Evolutionary conservation across 2,329 filamentous ascomycete species (phyloP).

Genomic region (Endothia cerciana): DNA sequence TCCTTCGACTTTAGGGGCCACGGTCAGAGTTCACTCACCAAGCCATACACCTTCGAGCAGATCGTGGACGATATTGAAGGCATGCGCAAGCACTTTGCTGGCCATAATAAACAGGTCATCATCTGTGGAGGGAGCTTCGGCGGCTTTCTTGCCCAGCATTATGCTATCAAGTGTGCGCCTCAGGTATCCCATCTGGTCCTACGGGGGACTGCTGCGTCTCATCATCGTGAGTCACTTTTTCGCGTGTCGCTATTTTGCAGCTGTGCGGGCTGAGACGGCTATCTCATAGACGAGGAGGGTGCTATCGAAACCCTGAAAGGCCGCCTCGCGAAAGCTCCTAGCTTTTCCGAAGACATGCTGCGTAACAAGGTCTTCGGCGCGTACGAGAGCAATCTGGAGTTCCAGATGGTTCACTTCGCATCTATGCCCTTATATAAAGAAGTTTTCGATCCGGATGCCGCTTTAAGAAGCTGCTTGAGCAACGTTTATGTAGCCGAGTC

Average conservation of each 20-base stretch:
- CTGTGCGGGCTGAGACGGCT: not conserved
- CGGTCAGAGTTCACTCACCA: constrained; percentile 40
- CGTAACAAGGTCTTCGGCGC: constrained; percentile 43
- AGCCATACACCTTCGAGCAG: constrained; percentile 42
- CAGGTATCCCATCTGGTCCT: constrained; percentile 40
- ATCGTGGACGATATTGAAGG: constrained; percentile 44
- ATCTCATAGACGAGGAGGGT: constrained; percentile 39
- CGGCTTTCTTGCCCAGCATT: constrained; percentile 44
- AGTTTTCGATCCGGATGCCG: constrained; percentile 39
- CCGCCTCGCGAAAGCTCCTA: constrained; percentile 39
- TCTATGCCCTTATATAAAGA: constrained; percentile 44
- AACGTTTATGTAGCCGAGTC: constrained; percentile 42
- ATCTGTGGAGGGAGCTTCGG: constrained; percentile 46
- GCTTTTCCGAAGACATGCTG: constrained; percentile 43
- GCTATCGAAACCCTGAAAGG: constrained; percentile 39
- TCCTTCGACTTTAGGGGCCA: constrained; percentile 45
- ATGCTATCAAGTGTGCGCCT: constrained; percentile 42
- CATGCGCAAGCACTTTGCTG: constrained; percentile 38
- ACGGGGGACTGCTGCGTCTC: constrained; percentile 42
- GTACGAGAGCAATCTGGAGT: constrained; percentile 44
- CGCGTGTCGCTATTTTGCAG: not conserved
- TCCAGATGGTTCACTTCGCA: constrained; percentile 43
- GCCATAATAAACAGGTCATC: constrained; percentile 34
- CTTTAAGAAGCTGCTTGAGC: constrained; percentile 36
- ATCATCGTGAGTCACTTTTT: constrained; percentile 37